Conservation (phyloP, 2,329 filamentous ascomycete genomes). For the Apiospora aurea region DNA sequence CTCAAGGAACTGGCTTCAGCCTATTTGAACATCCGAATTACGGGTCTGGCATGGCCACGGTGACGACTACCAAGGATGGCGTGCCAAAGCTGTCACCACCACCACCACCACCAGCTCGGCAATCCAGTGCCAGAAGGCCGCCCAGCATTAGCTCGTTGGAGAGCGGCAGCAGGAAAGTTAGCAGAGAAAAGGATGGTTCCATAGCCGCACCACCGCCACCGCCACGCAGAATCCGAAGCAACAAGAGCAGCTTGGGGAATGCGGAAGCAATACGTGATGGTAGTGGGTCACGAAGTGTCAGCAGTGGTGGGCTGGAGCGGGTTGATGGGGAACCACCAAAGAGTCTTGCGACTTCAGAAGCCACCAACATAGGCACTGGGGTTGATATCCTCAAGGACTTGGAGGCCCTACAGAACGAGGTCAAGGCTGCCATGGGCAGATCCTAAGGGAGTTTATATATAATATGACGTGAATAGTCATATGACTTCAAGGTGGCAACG, state of each 20-base stretch:
- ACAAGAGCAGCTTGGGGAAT: background rate
- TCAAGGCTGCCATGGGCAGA: constrained; percentile 68
- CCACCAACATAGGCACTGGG: constrained; percentile 41
- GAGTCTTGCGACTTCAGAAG: constrained; percentile 33
- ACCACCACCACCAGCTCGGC: constrained; percentile 54
- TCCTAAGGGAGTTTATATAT: background rate
- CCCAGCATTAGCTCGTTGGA: constrained; percentile 52
- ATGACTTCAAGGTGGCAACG: background rate
- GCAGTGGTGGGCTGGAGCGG: constrained; percentile 42
- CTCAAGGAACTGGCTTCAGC: constrained; percentile 28
- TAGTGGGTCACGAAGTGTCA: constrained; percentile 31
- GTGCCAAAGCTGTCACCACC: constrained; percentile 46
- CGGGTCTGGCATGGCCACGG: constrained; percentile 27
- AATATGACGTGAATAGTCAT: background rate
- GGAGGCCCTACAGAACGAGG: constrained; percentile 74
- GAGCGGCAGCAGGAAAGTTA: constrained; percentile 41
- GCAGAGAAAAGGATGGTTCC: constrained; percentile 38
- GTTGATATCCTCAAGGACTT: constrained; percentile 76
- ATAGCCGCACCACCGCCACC: constrained; percentile 53
- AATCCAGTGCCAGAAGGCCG: constrained; percentile 52
- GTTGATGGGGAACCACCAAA: constrained; percentile 33
- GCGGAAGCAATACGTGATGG: constrained; percentile 28
- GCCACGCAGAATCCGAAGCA: constrained; percentile 32
- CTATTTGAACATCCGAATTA: constrained; percentile 23
- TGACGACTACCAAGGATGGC: constrained; percentile 35